These are phyloP conservation scores for Cudoniella acicularis DNA, from an alignment of 495 filamentous ascomycete genomes.

Conservation along the genomic window DNA sequence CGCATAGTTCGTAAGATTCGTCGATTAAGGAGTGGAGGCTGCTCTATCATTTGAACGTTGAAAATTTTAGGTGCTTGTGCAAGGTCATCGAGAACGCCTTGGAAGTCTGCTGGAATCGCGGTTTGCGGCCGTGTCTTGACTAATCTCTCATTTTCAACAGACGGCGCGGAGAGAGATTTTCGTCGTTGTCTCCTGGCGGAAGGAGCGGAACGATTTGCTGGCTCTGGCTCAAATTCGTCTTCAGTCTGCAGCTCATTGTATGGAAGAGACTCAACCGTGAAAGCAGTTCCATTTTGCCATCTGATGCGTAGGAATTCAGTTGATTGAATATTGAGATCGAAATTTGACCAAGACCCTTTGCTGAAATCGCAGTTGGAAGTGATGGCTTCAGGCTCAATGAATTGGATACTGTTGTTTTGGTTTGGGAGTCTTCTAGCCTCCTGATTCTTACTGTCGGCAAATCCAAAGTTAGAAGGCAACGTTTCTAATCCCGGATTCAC, in stretches of 20 bases:
- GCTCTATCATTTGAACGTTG: slow-evolving; percentile 6
- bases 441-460: neutral
- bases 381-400: neutral
- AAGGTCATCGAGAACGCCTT: slow-evolving; percentile 14
- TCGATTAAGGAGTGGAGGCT: slow-evolving; percentile 25
- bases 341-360: slow-evolving; percentile 6
- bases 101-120: slow-evolving; percentile 14
- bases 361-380: neutral
- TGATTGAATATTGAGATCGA: neutral
- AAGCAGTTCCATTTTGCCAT: slow-evolving; percentile 10
- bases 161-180: no score
- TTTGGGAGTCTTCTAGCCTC: neutral
- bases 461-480: slow-evolving; percentile 14
- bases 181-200: neutral
- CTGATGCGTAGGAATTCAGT: neutral
- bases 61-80: neutral
- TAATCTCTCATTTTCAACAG: neutral
- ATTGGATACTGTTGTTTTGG: neutral
- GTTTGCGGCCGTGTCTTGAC: slow-evolving; percentile 12
- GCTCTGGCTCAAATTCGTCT: slow-evolving; percentile 1
- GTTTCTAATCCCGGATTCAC: slow-evolving; percentile 15
- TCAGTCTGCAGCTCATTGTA: slow-evolving; percentile 25
- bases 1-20: slow-evolving; percentile 23
- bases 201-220: neutral
- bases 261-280: slow-evolving; percentile 39